These are phyloP conservation scores for Acaromyces ingoldii DNA, from an alignment of 1,284 basidiomycete genomes.

Conservation along the genomic window DNA sequence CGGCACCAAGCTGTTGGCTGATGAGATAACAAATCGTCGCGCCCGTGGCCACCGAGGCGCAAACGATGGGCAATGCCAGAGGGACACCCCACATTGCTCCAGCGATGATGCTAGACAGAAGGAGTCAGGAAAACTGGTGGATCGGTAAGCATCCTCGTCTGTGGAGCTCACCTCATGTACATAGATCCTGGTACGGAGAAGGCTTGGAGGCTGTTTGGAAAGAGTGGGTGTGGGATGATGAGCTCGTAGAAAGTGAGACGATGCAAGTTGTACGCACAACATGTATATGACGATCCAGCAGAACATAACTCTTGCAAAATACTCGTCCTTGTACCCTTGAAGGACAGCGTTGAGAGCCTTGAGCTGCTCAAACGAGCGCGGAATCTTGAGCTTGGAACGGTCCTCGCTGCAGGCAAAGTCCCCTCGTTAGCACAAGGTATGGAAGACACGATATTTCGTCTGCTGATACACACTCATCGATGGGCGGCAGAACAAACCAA, in stretches of 20 bases:
- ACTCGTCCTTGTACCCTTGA: slow-evolving; percentile 52
- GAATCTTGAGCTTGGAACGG: slow-evolving; percentile 44
- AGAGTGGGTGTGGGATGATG: not conserved
- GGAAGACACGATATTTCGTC: not conserved
- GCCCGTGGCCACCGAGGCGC: slow-evolving; percentile 82
- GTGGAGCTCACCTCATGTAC: no score
- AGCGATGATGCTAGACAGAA: slow-evolving; percentile 87
- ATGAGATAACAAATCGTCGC: slow-evolving; percentile 89
- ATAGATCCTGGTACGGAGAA: slow-evolving; percentile 95
- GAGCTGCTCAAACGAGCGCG: slow-evolving; percentile 52
- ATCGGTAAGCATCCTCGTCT: no score
- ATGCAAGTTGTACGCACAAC: no score
- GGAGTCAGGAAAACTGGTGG: no score
- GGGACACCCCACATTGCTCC: slow-evolving; percentile 95
- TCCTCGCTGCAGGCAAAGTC: slow-evolving; percentile 17
- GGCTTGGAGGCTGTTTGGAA: slow-evolving; percentile 65
- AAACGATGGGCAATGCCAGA: slow-evolving; percentile 80
- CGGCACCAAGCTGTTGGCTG: slow-evolving; percentile 70
- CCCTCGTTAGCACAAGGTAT: not conserved
- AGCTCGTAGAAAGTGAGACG: no score
- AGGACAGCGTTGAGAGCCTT: slow-evolving; percentile 49
- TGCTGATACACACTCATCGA: slow-evolving; percentile 13
- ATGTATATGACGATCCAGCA: slow-evolving; percentile 65
- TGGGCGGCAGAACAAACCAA: slow-evolving; percentile 33
- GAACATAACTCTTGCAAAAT: slow-evolving; percentile 50